Conservation (phyloP, 331 rosid species). For the Malus hybrid region DNA sequence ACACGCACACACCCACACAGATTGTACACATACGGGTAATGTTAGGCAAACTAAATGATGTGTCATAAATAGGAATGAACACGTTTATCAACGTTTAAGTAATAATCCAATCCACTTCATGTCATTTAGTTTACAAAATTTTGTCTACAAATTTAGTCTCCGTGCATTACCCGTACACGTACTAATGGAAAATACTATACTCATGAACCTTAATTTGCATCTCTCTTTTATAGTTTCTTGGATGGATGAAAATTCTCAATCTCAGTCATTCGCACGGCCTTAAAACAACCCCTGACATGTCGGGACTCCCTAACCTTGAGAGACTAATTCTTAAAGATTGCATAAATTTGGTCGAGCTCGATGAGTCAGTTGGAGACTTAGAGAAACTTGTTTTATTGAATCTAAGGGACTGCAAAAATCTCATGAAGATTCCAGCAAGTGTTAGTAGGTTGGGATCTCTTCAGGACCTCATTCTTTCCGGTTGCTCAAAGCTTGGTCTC, state of each 20-base stretch:
- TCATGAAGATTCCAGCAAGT: slow-evolving; percentile 2
- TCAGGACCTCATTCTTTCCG: background rate
- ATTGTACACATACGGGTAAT: too few relatives aligned
- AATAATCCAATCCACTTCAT: too few relatives aligned
- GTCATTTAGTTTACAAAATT: too few relatives aligned
- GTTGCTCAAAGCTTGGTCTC: slow-evolving; percentile 4
- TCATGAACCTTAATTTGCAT: too few relatives aligned
- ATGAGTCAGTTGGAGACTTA: background rate
- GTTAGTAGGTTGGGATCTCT: background rate
- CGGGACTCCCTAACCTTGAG: background rate
- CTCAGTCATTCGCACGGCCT: background rate
- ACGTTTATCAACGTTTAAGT: too few relatives aligned
- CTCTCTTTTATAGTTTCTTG: too few relatives aligned
- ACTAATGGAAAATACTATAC: too few relatives aligned
- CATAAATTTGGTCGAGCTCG: background rate
- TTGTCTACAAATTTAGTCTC: too few relatives aligned
- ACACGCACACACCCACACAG: too few relatives aligned
- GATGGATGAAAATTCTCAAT: background rate
- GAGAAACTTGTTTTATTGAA: slow-evolving; percentile 1
- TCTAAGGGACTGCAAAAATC: background rate
- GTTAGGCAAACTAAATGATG: too few relatives aligned
- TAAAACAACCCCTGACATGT: background rate
- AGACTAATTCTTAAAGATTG: background rate
- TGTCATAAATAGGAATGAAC: too few relatives aligned
- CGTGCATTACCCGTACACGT: too few relatives aligned